phyloP scores from a whole-genome alignment of 441 rosid species.

The Gossypium gossypioides region DNA sequence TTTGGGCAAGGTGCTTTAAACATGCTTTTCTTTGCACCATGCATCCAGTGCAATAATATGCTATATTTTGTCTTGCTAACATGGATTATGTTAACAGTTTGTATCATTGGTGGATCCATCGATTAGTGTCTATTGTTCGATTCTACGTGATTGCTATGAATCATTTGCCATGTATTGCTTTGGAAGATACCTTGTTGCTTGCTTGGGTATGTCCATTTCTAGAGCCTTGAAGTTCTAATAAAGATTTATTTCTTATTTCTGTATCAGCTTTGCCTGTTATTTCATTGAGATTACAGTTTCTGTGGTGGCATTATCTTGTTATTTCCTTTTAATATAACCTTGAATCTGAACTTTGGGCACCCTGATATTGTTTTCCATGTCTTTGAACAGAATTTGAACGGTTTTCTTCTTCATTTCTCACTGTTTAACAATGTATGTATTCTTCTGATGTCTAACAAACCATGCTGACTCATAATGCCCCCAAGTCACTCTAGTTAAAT shows the following conservation, averaged over 20 bases:
- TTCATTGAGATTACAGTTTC: not conserved
- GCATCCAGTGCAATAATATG: not conserved
- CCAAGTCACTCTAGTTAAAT: not conserved
- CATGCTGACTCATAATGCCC: not conserved
- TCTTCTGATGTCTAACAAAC: not conserved
- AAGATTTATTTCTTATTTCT: conserved; percentile 9
- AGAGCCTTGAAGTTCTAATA: conserved; percentile 1
- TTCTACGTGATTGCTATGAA: conserved; percentile 83
- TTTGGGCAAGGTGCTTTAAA: not conserved
- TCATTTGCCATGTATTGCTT: conserved; percentile 91
- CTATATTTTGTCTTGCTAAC: conserved; percentile 9
- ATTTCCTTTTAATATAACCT: not conserved
- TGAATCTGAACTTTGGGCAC: not conserved
- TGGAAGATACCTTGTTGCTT: conserved; percentile 72
- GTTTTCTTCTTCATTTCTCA: not conserved
- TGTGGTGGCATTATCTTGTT: not conserved
- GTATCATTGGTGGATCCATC: conserved; percentile 83
- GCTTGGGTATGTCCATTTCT: conserved; percentile 49
- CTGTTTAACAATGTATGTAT: not conserved
- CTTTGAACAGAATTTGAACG: not conserved
- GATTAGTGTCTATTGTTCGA: conserved; percentile 78
- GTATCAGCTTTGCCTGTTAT: not conserved
- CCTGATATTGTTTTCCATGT: not conserved
- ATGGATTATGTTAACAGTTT: conserved; percentile 41
- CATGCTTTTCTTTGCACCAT: not conserved